phyloP scores from a whole-genome alignment of 495 filamentous ascomycete genomes.

The Lophiotrema nucula region DNA sequence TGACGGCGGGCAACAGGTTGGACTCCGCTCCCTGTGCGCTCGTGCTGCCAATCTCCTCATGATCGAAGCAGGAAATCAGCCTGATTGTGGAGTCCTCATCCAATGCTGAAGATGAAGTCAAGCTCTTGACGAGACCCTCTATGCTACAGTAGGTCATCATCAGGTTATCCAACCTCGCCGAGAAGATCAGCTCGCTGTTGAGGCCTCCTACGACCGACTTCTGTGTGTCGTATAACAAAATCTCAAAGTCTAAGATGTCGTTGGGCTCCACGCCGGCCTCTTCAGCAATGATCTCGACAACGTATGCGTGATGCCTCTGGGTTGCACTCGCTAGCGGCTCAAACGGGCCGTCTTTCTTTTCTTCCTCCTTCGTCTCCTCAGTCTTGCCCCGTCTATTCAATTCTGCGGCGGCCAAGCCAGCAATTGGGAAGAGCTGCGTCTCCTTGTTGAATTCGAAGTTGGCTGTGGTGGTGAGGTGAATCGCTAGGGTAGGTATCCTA shows the following conservation, averaged over 20 bases:
- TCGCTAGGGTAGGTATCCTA: constrained; percentile 86
- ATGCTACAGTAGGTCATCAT: constrained; percentile 91
- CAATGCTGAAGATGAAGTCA: constrained; percentile 59
- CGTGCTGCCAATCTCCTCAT: constrained; percentile 92
- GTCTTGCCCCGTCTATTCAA: constrained; percentile 67
- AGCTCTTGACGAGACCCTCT: constrained; percentile 75
- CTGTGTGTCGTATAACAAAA: constrained; percentile 94
- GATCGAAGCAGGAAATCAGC: constrained; percentile 89
- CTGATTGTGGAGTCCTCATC: constrained; percentile 79
- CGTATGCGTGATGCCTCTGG: constrained; percentile 84
- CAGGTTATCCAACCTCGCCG: constrained; percentile 87
- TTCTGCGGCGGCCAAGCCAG: constrained; percentile 80
- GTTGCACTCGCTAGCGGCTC: constrained; percentile 71
- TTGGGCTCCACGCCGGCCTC: constrained; percentile 65
- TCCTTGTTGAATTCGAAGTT: constrained; percentile 95
- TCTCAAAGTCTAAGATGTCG: constrained; percentile 88
- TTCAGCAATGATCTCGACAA: constrained; percentile 82
- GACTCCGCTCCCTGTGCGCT: constrained; percentile 93
- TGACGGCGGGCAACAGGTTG: constrained; percentile 82
- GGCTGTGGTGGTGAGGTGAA: constrained; percentile 84
- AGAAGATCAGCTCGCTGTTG: constrained; percentile 92
- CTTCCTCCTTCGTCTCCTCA: constrained; percentile 48
- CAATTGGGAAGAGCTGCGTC: constrained; percentile 89
- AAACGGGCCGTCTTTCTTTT: constrained; percentile 45
- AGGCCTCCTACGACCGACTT: constrained; percentile 84